phyloP scores from a whole-genome alignment of 805 yeast species.

The Candida taoyuanica region DNA sequence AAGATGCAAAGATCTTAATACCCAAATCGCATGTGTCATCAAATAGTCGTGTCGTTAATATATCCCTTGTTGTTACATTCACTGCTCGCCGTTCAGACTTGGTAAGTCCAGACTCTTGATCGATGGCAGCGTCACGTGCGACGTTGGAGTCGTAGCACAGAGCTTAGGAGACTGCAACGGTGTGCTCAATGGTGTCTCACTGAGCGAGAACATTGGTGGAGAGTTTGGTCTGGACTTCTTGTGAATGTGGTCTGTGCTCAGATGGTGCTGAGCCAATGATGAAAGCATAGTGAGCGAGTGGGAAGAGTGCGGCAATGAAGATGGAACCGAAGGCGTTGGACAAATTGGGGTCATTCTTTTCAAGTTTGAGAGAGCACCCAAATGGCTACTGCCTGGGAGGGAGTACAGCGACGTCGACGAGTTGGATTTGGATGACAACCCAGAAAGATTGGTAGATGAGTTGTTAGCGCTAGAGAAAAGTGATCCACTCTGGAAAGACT shows the following conservation, averaged over 20 bases:
- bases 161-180: slow-evolving; percentile 47
- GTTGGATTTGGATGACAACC: slow-evolving; percentile 25
- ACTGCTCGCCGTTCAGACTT: slow-evolving; percentile 10
- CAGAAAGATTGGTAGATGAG: slow-evolving; percentile 25
- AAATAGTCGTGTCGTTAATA: too few relatives aligned
- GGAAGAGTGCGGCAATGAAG: slow-evolving; percentile 16
- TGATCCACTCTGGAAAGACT: slow-evolving; percentile 24
- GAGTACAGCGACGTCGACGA: slow-evolving; percentile 27
- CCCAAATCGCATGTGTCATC: neutral
- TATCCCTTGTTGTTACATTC: too few relatives aligned
- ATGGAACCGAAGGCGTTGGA: slow-evolving; percentile 13
- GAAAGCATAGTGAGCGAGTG: slow-evolving; percentile 25
- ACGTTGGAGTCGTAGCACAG: slow-evolving; percentile 11
- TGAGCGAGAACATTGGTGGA: slow-evolving; percentile 34
- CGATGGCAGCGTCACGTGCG: slow-evolving; percentile 22
- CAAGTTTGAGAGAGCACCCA: slow-evolving; percentile 23
- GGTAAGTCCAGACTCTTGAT: slow-evolving; percentile 27
- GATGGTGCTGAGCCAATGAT: slow-evolving; percentile 22
- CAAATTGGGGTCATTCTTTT: slow-evolving; percentile 40
- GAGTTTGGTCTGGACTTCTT: slow-evolving; percentile 48
- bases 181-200: slow-evolving; percentile 46
- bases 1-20: too few relatives aligned
- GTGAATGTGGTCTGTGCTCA: slow-evolving; percentile 23
- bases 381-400: slow-evolving; percentile 13
- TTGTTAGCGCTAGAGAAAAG: slow-evolving; percentile 22